These are phyloP conservation scores for Eucalyptus rudis DNA, from an alignment of 345 rosid species.

Conservation along the genomic window DNA sequence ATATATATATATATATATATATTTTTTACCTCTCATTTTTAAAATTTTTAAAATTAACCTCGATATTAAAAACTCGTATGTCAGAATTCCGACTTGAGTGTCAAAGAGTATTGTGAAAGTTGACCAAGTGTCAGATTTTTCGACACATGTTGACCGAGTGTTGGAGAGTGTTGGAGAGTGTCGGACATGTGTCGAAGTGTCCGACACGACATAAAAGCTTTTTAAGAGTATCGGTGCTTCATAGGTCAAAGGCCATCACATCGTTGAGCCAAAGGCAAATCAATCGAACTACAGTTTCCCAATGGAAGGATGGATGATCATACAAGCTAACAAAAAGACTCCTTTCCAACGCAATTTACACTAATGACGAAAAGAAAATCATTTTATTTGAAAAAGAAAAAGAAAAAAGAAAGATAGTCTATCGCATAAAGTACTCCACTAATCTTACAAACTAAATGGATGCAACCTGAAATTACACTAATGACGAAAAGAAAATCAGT, in stretches of 20 bases:
- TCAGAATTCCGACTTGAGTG: accelerated
- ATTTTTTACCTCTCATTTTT: too few relatives aligned
- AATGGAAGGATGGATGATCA: neutral
- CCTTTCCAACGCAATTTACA: neutral
- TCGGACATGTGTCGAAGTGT: accelerated
- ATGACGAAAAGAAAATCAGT: neutral
- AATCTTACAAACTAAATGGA: too few relatives aligned
- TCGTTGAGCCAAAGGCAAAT: neutral
- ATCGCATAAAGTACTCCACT: too few relatives aligned
- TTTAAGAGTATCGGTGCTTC: too few relatives aligned
- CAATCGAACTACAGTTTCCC: neutral
- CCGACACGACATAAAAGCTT: accelerated
- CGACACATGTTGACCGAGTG: accelerated
- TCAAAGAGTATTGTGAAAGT: accelerated
- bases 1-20: too few relatives aligned
- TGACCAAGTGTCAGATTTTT: accelerated
- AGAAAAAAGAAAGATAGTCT: too few relatives aligned
- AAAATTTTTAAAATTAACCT: too few relatives aligned
- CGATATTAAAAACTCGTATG: accelerated
- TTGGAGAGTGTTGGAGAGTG: accelerated
- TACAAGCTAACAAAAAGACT: neutral
- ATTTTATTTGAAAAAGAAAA: neutral
- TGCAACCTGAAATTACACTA: neutral
- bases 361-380: neutral
- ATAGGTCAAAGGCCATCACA: neutral